Evolutionary conservation across 331 rosid genomes (phyloP).

Genomic region (Telfairia occidentalis): DNA sequence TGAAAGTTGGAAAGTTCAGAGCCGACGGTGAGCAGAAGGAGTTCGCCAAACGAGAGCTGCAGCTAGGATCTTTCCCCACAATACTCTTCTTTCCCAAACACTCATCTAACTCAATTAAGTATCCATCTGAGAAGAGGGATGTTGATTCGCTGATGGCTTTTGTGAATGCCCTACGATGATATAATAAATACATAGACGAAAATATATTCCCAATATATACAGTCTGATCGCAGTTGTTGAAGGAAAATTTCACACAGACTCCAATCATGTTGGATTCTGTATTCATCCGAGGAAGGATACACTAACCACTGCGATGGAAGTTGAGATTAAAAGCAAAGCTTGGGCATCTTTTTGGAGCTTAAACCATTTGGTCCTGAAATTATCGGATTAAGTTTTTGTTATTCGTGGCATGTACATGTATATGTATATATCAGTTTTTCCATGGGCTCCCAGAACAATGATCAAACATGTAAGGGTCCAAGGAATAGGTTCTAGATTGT

Average conservation of each 20-base stretch:
- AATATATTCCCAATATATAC: not conserved
- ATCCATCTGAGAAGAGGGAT: constrained; percentile 87
- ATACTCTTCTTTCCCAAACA: constrained; percentile 83
- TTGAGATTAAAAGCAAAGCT: not conserved
- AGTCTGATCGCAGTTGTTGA: too few relatives aligned
- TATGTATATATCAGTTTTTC: not conserved
- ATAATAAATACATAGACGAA: not conserved
- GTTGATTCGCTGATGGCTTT: constrained; percentile 76
- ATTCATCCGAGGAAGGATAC: not conserved
- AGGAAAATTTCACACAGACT: not conserved
- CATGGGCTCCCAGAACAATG: not conserved
- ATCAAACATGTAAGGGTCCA: too few relatives aligned
- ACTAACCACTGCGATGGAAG: not conserved
- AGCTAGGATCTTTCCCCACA: constrained; percentile 80
- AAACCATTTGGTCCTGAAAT: not conserved
- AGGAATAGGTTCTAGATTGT: not conserved
- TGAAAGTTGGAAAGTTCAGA: constrained; percentile 90
- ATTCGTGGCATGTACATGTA: not conserved
- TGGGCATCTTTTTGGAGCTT: not conserved
- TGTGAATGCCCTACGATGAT: constrained; percentile 65
- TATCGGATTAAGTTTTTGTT: not conserved
- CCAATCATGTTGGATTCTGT: not conserved
- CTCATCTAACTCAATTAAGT: constrained; percentile 62
- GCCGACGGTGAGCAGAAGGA: constrained; percentile 87
- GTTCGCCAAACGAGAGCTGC: constrained; percentile 62